Conservation (phyloP, 179 eudicot species). For the Heliamphora pulchella region DNA sequence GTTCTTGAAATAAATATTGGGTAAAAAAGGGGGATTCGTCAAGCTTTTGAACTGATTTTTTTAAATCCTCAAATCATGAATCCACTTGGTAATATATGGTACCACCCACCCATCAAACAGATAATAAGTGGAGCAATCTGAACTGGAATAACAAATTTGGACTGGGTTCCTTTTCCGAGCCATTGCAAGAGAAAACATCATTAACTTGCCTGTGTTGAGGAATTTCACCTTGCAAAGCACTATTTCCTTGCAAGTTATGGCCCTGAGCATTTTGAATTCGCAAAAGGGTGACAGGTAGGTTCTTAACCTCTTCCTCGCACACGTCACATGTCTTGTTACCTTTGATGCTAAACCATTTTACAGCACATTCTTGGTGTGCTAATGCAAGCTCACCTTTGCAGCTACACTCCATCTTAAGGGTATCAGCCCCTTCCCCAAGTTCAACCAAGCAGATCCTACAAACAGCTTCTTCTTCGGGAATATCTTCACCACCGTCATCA, state of each 20-base stretch:
- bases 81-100: not conserved
- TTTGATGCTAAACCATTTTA: conserved; percentile 97
- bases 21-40: no score
- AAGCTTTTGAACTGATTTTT: not conserved
- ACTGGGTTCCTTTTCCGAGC: not conserved
- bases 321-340: conserved; percentile 94
- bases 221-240: conserved; percentile 35
- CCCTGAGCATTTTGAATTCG: conserved; percentile 53
- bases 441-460: conserved; percentile 90
- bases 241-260: conserved; percentile 26
- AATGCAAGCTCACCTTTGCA: conserved; percentile 98
- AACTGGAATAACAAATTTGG: not conserved
- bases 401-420: conserved; percentile 90
- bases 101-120: not conserved
- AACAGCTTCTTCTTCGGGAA: conserved; percentile 89
- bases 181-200: not conserved
- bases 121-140: not conserved
- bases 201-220: conserved; percentile 61
- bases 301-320: conserved; percentile 81
- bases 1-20: no score
- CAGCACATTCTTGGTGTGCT: conserved; percentile 87
- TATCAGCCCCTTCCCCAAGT: conserved; percentile 73
- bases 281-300: conserved; percentile 83
- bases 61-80: conserved; percentile 2
- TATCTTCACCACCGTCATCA: conserved; percentile 55